Base-by-base conservation (phyloP, 2,329 filamentous ascomycete genomes). In the Cladophialophora chaetospira region DNA sequence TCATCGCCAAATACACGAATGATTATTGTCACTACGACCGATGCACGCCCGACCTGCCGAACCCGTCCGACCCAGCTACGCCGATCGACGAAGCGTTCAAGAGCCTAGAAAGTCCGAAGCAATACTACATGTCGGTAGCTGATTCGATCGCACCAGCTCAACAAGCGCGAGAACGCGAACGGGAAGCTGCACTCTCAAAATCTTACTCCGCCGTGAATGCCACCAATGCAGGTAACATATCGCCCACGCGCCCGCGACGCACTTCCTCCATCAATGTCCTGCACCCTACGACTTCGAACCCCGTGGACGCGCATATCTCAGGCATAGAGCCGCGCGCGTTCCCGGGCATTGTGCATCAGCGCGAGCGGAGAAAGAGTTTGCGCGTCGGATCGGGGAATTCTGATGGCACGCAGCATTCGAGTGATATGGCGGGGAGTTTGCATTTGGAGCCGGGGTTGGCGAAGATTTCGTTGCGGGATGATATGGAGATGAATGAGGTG, bases 331-430 rank as follows among this genome's bases (percentile, higher is more conserved):
- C 73, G 43, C 71, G 69, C 43, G 75, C 74, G 15, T 76, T 76
- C 57, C 74, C 74, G 1, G 74, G 74, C 13, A 69, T 76, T 38
- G 69, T 75, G 42, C 73, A 76, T 60, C 72, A 72, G 49, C 69
- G 70, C 33, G 66, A 65, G 48, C 68, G 69, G 55, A 68, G 69
- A 58, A 54, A 58, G 23, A 65, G 63, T 36, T 33, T 62, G 49
- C 53, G 62, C n/a, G 43, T 63, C 33, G 62, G 62, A 28, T 58
- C 61, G 19, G 63, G 61, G 19, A 59, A 58, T 23, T 62, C 57
- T 15, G 63, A 66, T 45, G 58, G 58, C 31, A 53, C 58, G 26
- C 55, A 58, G 51, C 36, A 31, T 13, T 51, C 48, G 35, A 36
- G 35, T 21, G 64, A 63, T 15, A 60, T 65, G 59, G 54, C 58